phyloP scores from a whole-genome alignment of 78 protist species.

The Emiliania huxleyi region DNA sequence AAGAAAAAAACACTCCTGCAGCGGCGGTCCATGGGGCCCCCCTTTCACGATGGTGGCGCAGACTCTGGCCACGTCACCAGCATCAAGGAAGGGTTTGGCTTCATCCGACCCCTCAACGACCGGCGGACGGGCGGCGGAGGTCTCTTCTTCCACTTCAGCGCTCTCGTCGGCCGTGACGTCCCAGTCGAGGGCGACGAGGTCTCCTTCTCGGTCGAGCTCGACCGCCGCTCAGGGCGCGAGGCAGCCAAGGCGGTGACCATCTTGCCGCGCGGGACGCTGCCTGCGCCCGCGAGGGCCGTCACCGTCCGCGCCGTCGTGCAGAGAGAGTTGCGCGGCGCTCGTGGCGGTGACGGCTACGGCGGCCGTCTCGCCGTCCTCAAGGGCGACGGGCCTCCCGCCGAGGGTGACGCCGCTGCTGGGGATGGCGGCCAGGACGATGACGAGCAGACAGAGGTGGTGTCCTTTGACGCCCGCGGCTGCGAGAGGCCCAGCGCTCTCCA shows the following conservation, averaged over 20 bases:
- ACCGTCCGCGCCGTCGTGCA: not conserved
- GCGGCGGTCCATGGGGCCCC: too few relatives aligned
- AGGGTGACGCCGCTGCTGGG: too few relatives aligned
- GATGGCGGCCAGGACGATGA: not conserved
- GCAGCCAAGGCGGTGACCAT: not conserved
- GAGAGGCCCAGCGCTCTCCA: not conserved
- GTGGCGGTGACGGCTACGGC: not conserved
- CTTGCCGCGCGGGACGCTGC: not conserved
- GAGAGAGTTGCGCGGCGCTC: not conserved
- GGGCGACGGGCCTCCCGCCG: too few relatives aligned
- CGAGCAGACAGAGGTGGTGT: not conserved
- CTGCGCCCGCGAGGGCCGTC: not conserved
- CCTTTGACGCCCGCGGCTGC: not conserved
- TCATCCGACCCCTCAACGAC: too few relatives aligned
- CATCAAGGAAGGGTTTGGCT: too few relatives aligned
- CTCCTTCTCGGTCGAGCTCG: not conserved
- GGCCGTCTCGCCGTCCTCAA: not conserved
- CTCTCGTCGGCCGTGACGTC: not conserved
- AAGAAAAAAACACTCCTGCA: not conserved
- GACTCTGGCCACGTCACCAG: too few relatives aligned
- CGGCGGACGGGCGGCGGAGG: not conserved
- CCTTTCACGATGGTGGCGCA: too few relatives aligned
- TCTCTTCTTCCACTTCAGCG: not conserved
- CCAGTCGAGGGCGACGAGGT: not conserved
- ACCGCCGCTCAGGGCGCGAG: not conserved